Percentiles rank a stretch among this genome's conserved stretches.
phyloP scores from a whole-genome alignment of 1,284 basidiomycete genomes.

The Cutaneotrichosporon sp. region DNA sequence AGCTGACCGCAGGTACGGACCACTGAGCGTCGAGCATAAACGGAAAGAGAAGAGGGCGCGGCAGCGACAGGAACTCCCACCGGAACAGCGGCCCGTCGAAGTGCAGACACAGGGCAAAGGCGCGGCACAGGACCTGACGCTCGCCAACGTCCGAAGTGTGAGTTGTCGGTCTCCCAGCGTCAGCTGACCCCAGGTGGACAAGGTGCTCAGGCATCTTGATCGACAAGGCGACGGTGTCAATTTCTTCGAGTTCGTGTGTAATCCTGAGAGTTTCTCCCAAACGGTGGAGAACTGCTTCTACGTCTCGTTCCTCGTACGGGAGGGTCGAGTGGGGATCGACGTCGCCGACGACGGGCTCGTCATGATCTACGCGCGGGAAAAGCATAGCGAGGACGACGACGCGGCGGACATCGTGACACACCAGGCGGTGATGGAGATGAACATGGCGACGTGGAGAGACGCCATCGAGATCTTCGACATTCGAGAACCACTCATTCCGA shows the following conservation, averaged over 20 bases:
- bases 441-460: conserved; percentile 46
- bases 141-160: conserved; percentile 23
- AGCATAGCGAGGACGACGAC: conserved; percentile 31
- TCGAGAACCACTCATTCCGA: conserved; percentile 47
- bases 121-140: conserved; percentile 25
- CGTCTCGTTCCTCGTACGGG: conserved; percentile 53
- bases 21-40: conserved; percentile 25
- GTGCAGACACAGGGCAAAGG: conserved; percentile 18
- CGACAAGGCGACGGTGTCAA: conserved; percentile 37
- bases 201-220: conserved; percentile 23
- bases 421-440: conserved; percentile 54
- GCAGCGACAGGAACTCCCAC: conserved; percentile 7
- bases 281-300: conserved; percentile 57
- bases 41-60: conserved; percentile 5
- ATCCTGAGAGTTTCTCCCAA: conserved; percentile 29
- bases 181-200: conserved; percentile 24
- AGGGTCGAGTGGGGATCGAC: conserved; percentile 47
- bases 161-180: no score
- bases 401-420: conserved; percentile 33
- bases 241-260: conserved; percentile 41
- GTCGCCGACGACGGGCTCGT: conserved; percentile 47
- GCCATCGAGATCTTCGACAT: conserved; percentile 51
- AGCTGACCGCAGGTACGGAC: conserved; percentile 35
- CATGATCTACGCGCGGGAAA: conserved; percentile 40
- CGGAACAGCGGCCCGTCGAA: conserved; percentile 28